A percentile compares a stretch with the other conserved stretches of the same genome.
Conservation (phyloP, 805 yeast species). For the Yarrowia alimentaria region DNA sequence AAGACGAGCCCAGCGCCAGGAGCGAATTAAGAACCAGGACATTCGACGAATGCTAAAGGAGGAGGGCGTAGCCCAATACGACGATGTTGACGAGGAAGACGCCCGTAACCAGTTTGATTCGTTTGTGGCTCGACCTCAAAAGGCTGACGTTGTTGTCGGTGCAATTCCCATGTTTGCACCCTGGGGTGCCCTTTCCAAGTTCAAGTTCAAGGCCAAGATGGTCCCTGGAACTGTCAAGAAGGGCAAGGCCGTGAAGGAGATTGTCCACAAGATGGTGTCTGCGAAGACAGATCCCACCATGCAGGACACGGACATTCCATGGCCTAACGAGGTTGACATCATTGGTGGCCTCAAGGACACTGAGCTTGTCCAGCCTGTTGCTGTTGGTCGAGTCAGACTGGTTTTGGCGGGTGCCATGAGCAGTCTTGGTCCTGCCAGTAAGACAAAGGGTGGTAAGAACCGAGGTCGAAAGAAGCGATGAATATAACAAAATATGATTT, state of each 20-base stretch:
- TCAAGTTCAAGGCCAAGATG: slow-evolving; percentile 77
- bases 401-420: slow-evolving; percentile 33
- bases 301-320: slow-evolving; percentile 54
- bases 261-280: slow-evolving; percentile 55
- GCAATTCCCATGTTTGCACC: slow-evolving; percentile 91
- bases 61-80: slow-evolving; percentile 36
- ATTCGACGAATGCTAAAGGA: slow-evolving; percentile 46
- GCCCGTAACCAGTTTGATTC: slow-evolving; percentile 46
- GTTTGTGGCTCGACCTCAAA: slow-evolving; percentile 34
- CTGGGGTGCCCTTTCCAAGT: slow-evolving; percentile 73
- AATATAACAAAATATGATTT: too few relatives aligned
- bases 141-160: slow-evolving; percentile 55
- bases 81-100: slow-evolving; percentile 38
- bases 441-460: slow-evolving; percentile 10
- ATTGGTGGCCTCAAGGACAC: slow-evolving; percentile 57
- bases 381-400: slow-evolving; percentile 69
- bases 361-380: slow-evolving; percentile 64
- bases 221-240: slow-evolving; percentile 80
- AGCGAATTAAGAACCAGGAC: slow-evolving; percentile 45
- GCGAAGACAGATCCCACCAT: slow-evolving; percentile 41
- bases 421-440: slow-evolving; percentile 24
- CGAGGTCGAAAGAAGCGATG: slow-evolving; percentile 23
- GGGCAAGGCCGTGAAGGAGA: slow-evolving; percentile 78
- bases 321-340: slow-evolving; percentile 66
- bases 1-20: slow-evolving; percentile 41